Conservation (phyloP, 495 filamentous ascomycete species). For the Friedmanniomyces simplex region DNA sequence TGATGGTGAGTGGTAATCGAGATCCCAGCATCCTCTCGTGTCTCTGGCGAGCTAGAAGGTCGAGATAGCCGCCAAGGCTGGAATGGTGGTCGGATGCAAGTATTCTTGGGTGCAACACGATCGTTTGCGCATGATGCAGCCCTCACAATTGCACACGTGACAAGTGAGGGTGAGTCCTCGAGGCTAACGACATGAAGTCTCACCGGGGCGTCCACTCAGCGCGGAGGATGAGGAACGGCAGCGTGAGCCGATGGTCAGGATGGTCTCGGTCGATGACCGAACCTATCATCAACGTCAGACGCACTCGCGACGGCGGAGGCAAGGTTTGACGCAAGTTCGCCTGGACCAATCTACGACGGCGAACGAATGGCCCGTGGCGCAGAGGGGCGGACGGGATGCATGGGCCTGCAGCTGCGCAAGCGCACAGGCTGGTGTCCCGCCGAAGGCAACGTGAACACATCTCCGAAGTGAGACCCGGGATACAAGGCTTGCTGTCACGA, state of each 20-base stretch:
- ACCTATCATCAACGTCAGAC: background rate
- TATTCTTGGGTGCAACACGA: too few species aligned
- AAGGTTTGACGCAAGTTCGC: background rate
- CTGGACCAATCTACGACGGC: background rate
- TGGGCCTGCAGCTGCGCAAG: background rate
- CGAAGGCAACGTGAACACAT: background rate
- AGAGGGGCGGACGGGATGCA: background rate
- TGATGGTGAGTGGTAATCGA: too few species aligned
- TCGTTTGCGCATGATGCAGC: too few species aligned
- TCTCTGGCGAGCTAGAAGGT: too few species aligned
- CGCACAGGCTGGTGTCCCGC: too few species aligned
- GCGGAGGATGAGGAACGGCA: background rate
- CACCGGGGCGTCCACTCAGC: too few species aligned
- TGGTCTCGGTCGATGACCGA: background rate
- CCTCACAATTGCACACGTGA: too few species aligned
- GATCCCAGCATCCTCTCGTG: too few species aligned
- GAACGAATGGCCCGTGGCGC: background rate
- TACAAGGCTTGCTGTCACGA: background rate
- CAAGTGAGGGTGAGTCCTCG: background rate
- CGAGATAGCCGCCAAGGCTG: too few species aligned
- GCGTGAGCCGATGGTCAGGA: background rate
- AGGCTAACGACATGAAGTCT: too few species aligned
- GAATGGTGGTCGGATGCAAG: too few species aligned
- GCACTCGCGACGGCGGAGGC: background rate
- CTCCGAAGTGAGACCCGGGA: background rate